phyloP scores from a whole-genome alignment of 345 rosid genomes.

The Gossypium sturtianum region DNA sequence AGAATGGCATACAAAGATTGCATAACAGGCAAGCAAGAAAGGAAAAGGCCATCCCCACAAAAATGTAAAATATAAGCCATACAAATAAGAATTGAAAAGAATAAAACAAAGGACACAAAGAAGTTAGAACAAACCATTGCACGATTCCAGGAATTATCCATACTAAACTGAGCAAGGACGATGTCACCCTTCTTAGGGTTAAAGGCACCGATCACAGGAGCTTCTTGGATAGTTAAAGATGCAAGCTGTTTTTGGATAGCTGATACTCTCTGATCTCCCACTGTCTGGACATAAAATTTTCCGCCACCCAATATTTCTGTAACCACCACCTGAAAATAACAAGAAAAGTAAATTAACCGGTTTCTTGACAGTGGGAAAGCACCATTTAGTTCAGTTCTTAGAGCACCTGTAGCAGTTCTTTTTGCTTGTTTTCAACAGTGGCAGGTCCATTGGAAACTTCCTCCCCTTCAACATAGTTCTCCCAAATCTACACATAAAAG shows the following conservation, averaged over 20 bases:
- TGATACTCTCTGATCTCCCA: slow-evolving; percentile 70
- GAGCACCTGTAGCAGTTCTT: slow-evolving; percentile 81
- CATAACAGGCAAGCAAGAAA: background rate
- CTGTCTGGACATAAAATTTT: slow-evolving; percentile 78
- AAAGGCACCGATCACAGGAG: slow-evolving; percentile 11
- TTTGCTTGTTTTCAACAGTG: slow-evolving; percentile 67
- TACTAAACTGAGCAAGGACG: slow-evolving; percentile 92
- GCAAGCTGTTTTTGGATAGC: slow-evolving; percentile 57
- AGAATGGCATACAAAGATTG: background rate
- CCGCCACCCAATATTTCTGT: slow-evolving; percentile 96
- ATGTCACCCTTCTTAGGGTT: slow-evolving; percentile 24
- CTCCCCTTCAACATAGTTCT: slow-evolving; percentile 96
- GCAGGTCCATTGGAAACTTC: slow-evolving; percentile 68
- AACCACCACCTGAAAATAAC: slow-evolving; percentile 61
- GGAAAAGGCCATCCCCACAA: background rate
- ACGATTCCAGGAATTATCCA: slow-evolving; percentile 97
- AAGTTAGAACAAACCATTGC: slow-evolving; percentile 61
- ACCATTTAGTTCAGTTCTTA: background rate
- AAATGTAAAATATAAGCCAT: background rate
- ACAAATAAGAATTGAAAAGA: background rate
- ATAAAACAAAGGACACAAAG: background rate
- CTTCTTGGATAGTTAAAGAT: slow-evolving; percentile 10
- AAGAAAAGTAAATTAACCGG: slow-evolving; percentile 5
- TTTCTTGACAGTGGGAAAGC: background rate
- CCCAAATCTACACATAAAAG: slow-evolving; percentile 70